Percentiles rank a stretch among this genome's conserved stretches.
Conservation (phyloP, 306 rosid species). For the Argentina anserina region DNA sequence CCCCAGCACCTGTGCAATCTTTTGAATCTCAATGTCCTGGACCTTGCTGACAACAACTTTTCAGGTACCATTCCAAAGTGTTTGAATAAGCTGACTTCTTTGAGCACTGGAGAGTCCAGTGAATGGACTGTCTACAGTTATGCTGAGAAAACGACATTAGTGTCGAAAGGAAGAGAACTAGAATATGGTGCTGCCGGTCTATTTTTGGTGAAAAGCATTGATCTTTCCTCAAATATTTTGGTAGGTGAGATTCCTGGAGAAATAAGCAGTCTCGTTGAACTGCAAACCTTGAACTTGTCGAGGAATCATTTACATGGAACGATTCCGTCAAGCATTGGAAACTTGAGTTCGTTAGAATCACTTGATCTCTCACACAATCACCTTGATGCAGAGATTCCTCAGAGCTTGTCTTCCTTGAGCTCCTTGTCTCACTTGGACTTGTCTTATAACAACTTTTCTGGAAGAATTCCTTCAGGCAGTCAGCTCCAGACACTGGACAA, state of each 20-base stretch:
- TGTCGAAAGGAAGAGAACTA: slow-evolving; percentile 15
- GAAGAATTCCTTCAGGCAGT: slow-evolving; percentile 7
- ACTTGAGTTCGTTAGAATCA: background rate
- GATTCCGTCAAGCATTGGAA: slow-evolving; percentile 12
- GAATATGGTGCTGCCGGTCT: background rate
- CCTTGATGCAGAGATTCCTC: slow-evolving; percentile 11
- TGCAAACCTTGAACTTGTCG: slow-evolving; percentile 11
- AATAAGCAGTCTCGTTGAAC: background rate
- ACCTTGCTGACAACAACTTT: slow-evolving; percentile 8
- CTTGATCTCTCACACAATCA: slow-evolving; percentile 16
- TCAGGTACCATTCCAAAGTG: slow-evolving; percentile 24
- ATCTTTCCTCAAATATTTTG: slow-evolving; percentile 20
- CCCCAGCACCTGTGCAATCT: slow-evolving; percentile 17
- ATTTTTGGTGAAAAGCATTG: background rate
- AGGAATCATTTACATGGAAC: slow-evolving; percentile 16
- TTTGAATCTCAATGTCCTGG: background rate
- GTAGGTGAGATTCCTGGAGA: slow-evolving; percentile 14
- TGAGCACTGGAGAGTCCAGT: background rate
- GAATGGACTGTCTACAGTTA: background rate
- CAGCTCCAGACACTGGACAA: background rate
- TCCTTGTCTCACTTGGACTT: slow-evolving; percentile 14
- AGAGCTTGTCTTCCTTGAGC: background rate
- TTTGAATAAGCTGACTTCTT: slow-evolving; percentile 4
- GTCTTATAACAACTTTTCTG: slow-evolving; percentile 13
- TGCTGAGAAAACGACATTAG: background rate